Evolutionary conservation across 2,329 filamentous ascomycete species (phyloP).

Genomic region (Sporothrix variecibatus): DNA sequence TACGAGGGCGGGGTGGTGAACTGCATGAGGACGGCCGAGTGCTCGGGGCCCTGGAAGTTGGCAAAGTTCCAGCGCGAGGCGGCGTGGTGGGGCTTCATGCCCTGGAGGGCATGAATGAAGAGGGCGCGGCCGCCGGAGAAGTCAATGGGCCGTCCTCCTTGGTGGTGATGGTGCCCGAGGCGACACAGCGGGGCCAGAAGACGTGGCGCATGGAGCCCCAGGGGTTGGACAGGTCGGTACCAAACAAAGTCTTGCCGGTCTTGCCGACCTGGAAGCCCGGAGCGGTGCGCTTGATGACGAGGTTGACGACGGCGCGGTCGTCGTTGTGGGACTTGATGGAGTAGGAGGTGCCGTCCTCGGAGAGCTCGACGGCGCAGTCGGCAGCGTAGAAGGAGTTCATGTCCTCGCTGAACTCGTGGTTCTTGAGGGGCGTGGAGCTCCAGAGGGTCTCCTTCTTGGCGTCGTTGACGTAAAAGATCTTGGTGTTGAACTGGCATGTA

Average conservation of each 20-base stretch:
- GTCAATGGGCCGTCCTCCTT: conserved; percentile 76
- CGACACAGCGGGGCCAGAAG: conserved; percentile 88
- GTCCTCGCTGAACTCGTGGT: conserved; percentile 82
- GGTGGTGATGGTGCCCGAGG: conserved; percentile 82
- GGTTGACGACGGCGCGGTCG: conserved; percentile 76
- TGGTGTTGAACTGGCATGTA: conserved; percentile 91
- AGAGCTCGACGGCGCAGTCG: conserved; percentile 80
- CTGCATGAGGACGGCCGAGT: conserved; percentile 93
- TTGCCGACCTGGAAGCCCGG: conserved; percentile 85
- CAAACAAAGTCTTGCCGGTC: conserved; percentile 80
- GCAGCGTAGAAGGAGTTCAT: conserved; percentile 83
- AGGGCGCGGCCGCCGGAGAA: conserved; percentile 80
- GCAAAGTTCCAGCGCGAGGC: conserved; percentile 91
- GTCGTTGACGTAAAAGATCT: conserved; percentile 78
- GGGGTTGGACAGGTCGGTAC: conserved; percentile 79
- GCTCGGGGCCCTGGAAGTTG: conserved; percentile 83
- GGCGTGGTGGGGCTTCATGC: conserved; percentile 98
- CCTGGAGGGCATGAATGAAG: conserved; percentile 85
- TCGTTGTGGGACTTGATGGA: conserved; percentile 90
- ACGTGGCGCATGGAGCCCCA: conserved; percentile 92
- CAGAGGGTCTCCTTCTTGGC: conserved; percentile 74
- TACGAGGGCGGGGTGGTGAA: conserved; percentile 94
- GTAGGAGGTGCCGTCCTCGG: conserved; percentile 79
- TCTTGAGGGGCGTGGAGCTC: conserved; percentile 76
- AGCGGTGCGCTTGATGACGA: conserved; percentile 73